Evolutionary conservation across 2,329 filamentous ascomycete species (phyloP), one percentile per base, ranked within the genome.

Genomic region (Cercospora beticola): DNA sequence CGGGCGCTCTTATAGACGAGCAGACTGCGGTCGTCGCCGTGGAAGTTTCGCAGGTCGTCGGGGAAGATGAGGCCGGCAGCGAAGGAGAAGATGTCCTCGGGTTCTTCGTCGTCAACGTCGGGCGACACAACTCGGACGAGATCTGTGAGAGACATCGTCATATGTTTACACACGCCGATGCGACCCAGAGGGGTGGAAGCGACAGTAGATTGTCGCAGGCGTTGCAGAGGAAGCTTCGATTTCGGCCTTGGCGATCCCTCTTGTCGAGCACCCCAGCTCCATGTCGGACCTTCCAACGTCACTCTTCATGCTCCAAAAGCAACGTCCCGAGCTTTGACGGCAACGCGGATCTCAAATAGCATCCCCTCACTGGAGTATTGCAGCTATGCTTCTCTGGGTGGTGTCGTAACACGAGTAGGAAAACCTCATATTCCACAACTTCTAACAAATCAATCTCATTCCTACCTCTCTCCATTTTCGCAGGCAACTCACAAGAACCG

Each of bases 11-110:
- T 81, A 79, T 92, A 92, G 31, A 88, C 74, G 36, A 92, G 84
- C 18, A 82, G 80, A 70, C 87, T 84, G 60, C 86, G 81, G 1
- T 84, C 80, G 74, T 90, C 88, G 78, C 90, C 89, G 78, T 92
- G 89, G 77, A 86, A 84, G 79, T 87, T 89, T 67, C 83, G 84
- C 64, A 88, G 82, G 79, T 92, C 89, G 77, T 91, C 88, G 4
- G 88, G 85, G 80, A 91, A 91, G 77, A 92, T 86, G 70, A 88
- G 83, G 70, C 86, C 87, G 0, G 91, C 84, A 0, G 87, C 83
- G 33, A 83, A 82, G 36, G 82, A 81, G 74, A 92, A 84, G 72
- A 86, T 85, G 78, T 77, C 76, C 64, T 77, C 75, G 9, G 70
- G 65, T 14, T 72, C 72, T 54, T 63, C 61, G 6, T 63, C 28